Percentiles rank a stretch among this genome's conserved stretches.
Conservation (phyloP, 2,329 filamentous ascomycete genomes). For the Byssochlamys sp. region DNA sequence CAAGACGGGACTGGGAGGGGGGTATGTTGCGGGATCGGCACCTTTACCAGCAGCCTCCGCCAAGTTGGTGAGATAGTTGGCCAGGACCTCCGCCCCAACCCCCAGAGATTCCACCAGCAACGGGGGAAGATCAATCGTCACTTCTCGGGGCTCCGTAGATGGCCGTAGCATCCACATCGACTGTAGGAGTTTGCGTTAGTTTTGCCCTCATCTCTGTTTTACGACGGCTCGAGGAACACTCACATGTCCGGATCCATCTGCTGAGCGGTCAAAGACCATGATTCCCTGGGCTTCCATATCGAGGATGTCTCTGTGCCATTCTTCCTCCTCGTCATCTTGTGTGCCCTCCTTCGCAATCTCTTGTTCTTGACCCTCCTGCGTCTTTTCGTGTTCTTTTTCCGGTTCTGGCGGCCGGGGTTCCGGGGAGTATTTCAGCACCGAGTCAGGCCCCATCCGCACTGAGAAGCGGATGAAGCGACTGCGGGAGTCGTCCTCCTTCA, state of each 20-base stretch:
- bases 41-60: constrained; percentile 73
- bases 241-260: constrained; percentile 83
- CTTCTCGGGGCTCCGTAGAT: constrained; percentile 75
- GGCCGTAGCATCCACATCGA: constrained; percentile 99
- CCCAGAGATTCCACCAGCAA: constrained; percentile 87
- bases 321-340: constrained; percentile 18
- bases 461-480: constrained; percentile 83
- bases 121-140: constrained; percentile 86
- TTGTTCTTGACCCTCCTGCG: not conserved
- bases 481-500: constrained; percentile 84
- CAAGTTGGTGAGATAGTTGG: constrained; percentile 80
- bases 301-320: constrained; percentile 45
- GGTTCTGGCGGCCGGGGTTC: constrained; percentile 19
- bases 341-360: constrained; percentile 10
- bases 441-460: constrained; percentile 59
- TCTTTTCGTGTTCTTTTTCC: constrained; percentile 5
- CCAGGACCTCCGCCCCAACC: constrained; percentile 86
- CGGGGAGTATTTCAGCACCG: constrained; percentile 48
- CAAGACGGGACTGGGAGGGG: constrained; percentile 73
- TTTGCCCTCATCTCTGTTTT: constrained; percentile 2
- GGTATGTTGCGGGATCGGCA: constrained; percentile 61
- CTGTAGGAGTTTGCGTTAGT: constrained; percentile 40
- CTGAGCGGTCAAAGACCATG: constrained; percentile 86
- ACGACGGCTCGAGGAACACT: constrained; percentile 29
- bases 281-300: constrained; percentile 94